These are phyloP conservation scores for Erodium trifolium DNA, from an alignment of 441 rosid genomes.

Conservation along the genomic window DNA sequence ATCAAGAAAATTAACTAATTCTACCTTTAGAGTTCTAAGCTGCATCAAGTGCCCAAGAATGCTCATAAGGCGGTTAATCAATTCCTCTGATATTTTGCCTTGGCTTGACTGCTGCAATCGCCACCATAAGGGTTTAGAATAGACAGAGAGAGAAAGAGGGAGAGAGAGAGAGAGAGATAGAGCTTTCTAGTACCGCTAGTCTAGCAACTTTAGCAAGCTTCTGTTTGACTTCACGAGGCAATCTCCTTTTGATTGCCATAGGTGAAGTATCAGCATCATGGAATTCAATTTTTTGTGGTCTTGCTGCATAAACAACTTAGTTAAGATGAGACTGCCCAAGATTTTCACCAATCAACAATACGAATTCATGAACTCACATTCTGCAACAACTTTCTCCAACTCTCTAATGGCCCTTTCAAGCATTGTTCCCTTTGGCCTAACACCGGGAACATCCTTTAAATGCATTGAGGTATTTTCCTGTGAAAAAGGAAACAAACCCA, in stretches of 20 bases:
- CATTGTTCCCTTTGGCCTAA: slow-evolving; percentile 26
- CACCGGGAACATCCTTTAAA: slow-evolving; percentile 22
- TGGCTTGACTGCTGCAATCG: slow-evolving; percentile 31
- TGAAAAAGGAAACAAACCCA: no score
- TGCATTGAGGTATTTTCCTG: slow-evolving; percentile 23
- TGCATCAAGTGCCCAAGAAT: slow-evolving; percentile 20
- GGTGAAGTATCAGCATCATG: slow-evolving; percentile 27
- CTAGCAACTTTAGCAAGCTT: slow-evolving; percentile 41
- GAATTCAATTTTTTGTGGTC: slow-evolving; percentile 21
- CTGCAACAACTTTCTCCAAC: slow-evolving; percentile 33
- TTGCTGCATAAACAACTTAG: slow-evolving; percentile 21
- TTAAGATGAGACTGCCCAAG: slow-evolving; percentile 10
- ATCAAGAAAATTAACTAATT: no score
- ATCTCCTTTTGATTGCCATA: slow-evolving; percentile 24
- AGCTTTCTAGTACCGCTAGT: slow-evolving; percentile 24
- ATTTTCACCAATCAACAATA: slow-evolving; percentile 11
- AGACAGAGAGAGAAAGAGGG: background rate
- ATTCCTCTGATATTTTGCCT: slow-evolving; percentile 37
- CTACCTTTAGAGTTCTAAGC: no score
- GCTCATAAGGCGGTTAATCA: slow-evolving; percentile 31
- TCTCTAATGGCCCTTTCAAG: slow-evolving; percentile 39
- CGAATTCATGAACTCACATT: slow-evolving; percentile 27
- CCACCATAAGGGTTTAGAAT: slow-evolving; percentile 9
- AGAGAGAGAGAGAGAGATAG: background rate
- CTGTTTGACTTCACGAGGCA: slow-evolving; percentile 34